phyloP scores from a whole-genome alignment of 306 rosid species.

The Castanospermum australe region DNA sequence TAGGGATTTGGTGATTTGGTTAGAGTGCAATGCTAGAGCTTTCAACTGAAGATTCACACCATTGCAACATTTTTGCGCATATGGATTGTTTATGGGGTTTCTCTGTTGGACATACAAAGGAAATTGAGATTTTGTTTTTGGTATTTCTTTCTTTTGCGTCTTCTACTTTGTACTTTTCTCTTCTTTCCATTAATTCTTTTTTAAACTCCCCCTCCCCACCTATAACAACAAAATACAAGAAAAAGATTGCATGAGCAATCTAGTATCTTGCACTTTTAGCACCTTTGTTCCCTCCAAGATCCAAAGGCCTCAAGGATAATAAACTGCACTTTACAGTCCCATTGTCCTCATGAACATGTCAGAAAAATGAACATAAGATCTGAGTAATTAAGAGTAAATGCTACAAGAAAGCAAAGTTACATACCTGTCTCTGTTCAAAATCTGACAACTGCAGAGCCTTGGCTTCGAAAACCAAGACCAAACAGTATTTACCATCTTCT shows the following conservation, averaged over 20 bases:
- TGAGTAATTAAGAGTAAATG: neutral
- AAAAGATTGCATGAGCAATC: neutral
- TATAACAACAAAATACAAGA: neutral
- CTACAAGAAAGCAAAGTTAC: conserved; percentile 1
- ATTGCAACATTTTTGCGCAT: neutral
- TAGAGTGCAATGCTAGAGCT: neutral
- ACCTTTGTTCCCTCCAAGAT: neutral
- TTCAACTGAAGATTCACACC: neutral
- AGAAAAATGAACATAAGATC: neutral
- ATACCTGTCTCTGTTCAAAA: conserved; percentile 93
- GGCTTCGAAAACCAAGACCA: conserved; percentile 83
- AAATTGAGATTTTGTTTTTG: neutral
- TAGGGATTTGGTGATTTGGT: neutral
- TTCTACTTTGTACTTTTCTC: neutral
- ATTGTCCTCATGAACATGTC: neutral
- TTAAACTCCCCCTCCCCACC: neutral
- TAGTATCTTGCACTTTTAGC: neutral
- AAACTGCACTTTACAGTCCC: neutral
- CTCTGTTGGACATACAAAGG: neutral
- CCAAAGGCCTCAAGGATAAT: neutral
- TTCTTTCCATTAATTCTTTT: neutral
- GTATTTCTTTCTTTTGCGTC: neutral
- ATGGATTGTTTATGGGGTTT: neutral
- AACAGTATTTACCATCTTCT: conserved; percentile 70
- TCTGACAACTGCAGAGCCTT: conserved; percentile 76